These are phyloP conservation scores for Nitzschia putrida DNA, from an alignment of 108 stramenopile genomes.

Conservation along the genomic window DNA sequence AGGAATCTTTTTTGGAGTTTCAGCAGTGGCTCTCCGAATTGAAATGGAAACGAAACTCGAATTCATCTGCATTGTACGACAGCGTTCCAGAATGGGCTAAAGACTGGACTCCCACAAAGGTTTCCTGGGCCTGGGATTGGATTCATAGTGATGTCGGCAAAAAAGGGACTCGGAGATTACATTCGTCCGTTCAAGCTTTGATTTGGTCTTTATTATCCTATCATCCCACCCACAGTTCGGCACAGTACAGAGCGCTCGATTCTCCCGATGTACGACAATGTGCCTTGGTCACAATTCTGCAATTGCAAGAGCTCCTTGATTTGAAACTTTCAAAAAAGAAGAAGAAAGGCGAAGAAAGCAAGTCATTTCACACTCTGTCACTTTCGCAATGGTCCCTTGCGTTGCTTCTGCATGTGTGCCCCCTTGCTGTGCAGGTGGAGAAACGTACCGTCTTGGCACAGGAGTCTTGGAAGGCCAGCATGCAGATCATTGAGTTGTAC, in stretches of 20 bases:
- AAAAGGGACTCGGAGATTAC: too few species aligned
- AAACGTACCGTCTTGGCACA: conserved; percentile 20
- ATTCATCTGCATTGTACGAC: too few species aligned
- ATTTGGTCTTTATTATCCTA: too few species aligned
- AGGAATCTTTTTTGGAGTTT: neutral
- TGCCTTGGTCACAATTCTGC: neutral
- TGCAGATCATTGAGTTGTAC: neutral
- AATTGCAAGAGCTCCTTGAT: conserved; percentile 3
- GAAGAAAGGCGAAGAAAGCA: too few species aligned
- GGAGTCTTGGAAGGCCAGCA: conserved; percentile 10
- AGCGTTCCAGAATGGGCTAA: neutral
- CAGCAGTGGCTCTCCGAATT: conserved; percentile 3
- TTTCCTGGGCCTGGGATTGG: conserved; percentile 17
- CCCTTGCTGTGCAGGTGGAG: too few species aligned
- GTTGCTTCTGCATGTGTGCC: too few species aligned
- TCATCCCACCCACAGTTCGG: too few species aligned
- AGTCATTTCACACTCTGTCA: too few species aligned
- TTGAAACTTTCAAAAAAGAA: too few species aligned
- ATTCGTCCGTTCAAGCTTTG: too few species aligned
- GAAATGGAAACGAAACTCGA: neutral
- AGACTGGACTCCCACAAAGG: neutral
- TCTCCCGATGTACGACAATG: neutral
- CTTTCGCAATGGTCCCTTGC: too few species aligned
- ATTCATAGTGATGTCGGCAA: neutral
- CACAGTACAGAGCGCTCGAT: too few species aligned